Base-by-base conservation (phyloP, 257 asterid genomes). In the Ehretia macrophylla region DNA sequence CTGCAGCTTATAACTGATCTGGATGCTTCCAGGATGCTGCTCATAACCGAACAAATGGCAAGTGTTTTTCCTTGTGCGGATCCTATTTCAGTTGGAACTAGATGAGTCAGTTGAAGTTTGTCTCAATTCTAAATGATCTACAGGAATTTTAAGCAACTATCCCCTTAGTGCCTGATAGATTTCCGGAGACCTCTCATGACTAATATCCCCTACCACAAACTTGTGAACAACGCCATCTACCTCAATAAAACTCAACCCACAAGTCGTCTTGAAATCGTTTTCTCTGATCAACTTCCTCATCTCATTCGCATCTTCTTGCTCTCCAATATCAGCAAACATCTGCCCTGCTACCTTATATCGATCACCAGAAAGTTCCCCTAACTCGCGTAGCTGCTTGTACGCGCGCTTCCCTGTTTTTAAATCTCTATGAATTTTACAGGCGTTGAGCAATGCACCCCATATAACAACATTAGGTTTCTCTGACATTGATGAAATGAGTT, bases 391-490 rank as follows among this genome's bases (percentile, higher is more conserved):
- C 40, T 38, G 49, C 58, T 42, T 20, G 46, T 51, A 14, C 11
- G 59, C 59, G n/a, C 11, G 59, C 38, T 47, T 49, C 55, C 75
- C 75, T 27, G 55, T 64, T 38, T 59, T 11, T 14, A 55, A 32
- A 13, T 74, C 79, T 22, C 57, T 50, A 51, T 74, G 66, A 22
- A 48, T 65, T 50, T 52, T 64, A 61, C 72, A 64, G 39, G 72
- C 79, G 35, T 63, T 59, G 13, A 73, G 68, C 14, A 73, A 32
- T 45, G 79, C 35, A 45, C 79, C 75, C 69, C 70, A 60, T 55
- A 73, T 65, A 32, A 65, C 62, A 0, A 61, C 56, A 50, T 68
- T 73, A 8, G 79, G 75, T 51, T 10, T 55, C 55, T 27, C 54
- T 11, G 61, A 21, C 79, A 68, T 73, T 9, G 63, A 40, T 0